Evolutionary conservation across 176 grass and related monocot genomes (phyloP), one percentile per base, ranked within the genome.

Genomic region (Cenchrus fungigraminus): DNA sequence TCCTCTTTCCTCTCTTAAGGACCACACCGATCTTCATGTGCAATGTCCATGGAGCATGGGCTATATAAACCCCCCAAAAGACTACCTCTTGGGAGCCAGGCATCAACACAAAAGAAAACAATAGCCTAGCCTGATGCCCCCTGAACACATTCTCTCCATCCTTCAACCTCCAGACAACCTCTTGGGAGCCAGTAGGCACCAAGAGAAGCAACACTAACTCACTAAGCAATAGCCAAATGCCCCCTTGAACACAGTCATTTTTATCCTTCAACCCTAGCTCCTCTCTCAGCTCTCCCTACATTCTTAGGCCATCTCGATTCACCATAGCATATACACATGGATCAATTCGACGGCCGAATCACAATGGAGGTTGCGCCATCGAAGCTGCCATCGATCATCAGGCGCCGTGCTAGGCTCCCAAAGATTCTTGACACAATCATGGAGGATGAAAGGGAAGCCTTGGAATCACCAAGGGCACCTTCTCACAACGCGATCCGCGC

Each of bases 361-460:
- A 65, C 85, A 0, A 91, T 61, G 74, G 89, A 91, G 89, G 81
- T 91, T 0, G 82, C 89, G 1, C 89, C 89, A 0, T 61, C 89
- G 0, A 79, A 87, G 85, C 4, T 84, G 52, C 19, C 77, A 4
- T 56, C 81, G 0, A 69, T 77, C 15, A 5, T 34, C 53, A 80
- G 37, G n/a, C 75, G 81, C 3, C 75, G 81, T 6, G 17, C 44
- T 5, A 84, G 71, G 76, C 11, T 87, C 6, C 76, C 53, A 2
- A 80, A 4, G n/a, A 85, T 32, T 53, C 89, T 88, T 12, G 89
- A 88, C 9, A 85, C 82, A 0, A 88, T 88, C 1, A 37, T 9
- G 0, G 89, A 91, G 85, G 89, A 91, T 0, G 86, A 77, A 12
- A 76, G n/a, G 75, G 85, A 77, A 20, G 71, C 32, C 81, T 12